A percentile compares a stretch with the other conserved stretches of the same genome.
These are phyloP conservation scores for Limnomonas spitsbergensis DNA, from an alignment of 139 green algal genomes.

Conservation along the genomic window DNA sequence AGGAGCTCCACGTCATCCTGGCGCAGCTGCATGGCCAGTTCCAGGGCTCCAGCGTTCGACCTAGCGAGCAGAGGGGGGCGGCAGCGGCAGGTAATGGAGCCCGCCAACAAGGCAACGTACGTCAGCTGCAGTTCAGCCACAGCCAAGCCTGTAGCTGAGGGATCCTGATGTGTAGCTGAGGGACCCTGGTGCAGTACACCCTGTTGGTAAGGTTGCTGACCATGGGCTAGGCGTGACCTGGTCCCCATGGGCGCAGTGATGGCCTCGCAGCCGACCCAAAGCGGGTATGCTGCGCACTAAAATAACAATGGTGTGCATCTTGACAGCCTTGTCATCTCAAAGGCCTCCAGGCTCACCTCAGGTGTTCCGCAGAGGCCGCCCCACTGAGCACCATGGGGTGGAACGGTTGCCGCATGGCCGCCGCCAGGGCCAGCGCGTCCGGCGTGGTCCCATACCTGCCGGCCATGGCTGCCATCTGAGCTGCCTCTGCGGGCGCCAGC, in stretches of 20 bases:
- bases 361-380: conserved; percentile 28
- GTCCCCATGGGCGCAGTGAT: not conserved
- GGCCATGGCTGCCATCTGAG: not conserved
- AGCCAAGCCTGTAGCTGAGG: not conserved
- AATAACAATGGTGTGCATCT: no score
- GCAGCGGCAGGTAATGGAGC: not conserved
- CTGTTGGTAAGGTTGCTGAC: no score
- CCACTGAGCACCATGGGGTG: conserved; percentile 48
- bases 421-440: conserved; percentile 43
- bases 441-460: not conserved
- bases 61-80: not conserved
- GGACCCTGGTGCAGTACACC: no score
- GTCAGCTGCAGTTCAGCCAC: not conserved
- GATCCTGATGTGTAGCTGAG: no score
- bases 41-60: not conserved
- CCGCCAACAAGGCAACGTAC: not conserved
- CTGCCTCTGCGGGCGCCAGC: not conserved
- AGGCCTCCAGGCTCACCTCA: not conserved
- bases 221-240: not conserved
- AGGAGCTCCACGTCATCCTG: not conserved
- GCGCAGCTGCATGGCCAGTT: not conserved
- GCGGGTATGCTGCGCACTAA: no score
- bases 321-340: no score
- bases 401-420: conserved; percentile 41
- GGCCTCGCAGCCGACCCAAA: not conserved